These are phyloP conservation scores for Pharus latifolius DNA, from an alignment of 176 grass and related monocot genomes.

Conservation along the genomic window DNA sequence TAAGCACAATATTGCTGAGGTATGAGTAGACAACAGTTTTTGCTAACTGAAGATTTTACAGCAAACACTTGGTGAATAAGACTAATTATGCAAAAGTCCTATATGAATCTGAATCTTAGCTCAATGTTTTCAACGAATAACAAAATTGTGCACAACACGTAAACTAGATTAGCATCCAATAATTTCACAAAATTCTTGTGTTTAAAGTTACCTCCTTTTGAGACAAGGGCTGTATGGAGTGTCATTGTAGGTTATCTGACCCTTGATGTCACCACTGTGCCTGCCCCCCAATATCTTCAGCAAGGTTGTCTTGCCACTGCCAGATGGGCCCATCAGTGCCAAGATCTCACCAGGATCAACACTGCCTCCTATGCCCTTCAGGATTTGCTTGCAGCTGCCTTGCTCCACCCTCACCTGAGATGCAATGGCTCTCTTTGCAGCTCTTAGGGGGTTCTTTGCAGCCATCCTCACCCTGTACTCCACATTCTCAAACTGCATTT, in stretches of 20 bases:
- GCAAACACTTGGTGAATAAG: too few species aligned
- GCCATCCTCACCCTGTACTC: constrained; percentile 64
- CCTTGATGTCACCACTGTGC: constrained; percentile 52
- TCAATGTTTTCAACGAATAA: neutral
- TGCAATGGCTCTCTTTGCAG: constrained; percentile 27
- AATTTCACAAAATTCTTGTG: neutral
- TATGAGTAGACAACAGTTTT: too few species aligned
- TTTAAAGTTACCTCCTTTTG: constrained; percentile 51
- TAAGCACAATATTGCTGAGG: neutral
- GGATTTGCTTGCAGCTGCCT: constrained; percentile 63
- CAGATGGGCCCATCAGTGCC: constrained; percentile 84
- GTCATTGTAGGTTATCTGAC: constrained; percentile 77
- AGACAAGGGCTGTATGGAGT: constrained; percentile 64
- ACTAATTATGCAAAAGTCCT: too few species aligned
- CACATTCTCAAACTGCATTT: constrained; percentile 81
- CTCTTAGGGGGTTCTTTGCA: constrained; percentile 49
- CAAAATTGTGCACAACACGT: neutral
- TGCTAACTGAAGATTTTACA: neutral
- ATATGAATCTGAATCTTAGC: too few species aligned
- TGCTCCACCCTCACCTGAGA: constrained; percentile 41
- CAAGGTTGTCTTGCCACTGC: constrained; percentile 92
- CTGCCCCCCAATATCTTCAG: constrained; percentile 80
- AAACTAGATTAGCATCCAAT: too few species aligned
- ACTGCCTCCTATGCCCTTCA: constrained; percentile 75
- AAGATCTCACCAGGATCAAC: constrained; percentile 80